Evolutionary conservation across 352 stramenopile genomes (phyloP).

Genomic region (Phytophthora constricta): DNA sequence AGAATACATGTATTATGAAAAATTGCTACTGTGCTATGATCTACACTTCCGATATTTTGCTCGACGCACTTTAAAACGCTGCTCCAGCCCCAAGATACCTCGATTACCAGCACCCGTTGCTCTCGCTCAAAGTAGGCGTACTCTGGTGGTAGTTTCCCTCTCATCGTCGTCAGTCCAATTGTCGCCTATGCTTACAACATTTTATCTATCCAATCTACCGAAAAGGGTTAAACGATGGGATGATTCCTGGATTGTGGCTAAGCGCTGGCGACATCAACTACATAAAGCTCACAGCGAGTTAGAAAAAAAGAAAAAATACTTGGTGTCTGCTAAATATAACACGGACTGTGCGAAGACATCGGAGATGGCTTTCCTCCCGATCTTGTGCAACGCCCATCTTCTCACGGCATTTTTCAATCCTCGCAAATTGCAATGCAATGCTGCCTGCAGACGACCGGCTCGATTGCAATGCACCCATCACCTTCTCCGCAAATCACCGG

Average conservation of each 20-base stretch:
- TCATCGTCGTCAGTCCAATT: not conserved
- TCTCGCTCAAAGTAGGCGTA: no score
- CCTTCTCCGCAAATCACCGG: constrained; percentile 29
- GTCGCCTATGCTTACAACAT: not conserved
- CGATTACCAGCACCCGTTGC: no score
- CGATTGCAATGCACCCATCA: constrained; percentile 32
- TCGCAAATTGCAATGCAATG: not conserved
- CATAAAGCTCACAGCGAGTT: constrained; percentile 16
- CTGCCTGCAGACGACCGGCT: constrained; percentile 24
- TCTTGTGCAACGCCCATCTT: constrained; percentile 20
- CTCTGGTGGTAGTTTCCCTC: not conserved
- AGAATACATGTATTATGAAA: no score
- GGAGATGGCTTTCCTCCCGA: constrained; percentile 1
- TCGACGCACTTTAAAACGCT: no score
- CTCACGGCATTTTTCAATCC: constrained; percentile 18
- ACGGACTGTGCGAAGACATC: not conserved
- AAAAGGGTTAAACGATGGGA: not conserved
- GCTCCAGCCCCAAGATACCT: no score
- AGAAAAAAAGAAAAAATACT: constrained; percentile 9
- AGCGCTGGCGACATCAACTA: constrained; percentile 4
- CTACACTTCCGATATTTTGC: no score
- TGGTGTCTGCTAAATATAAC: no score
- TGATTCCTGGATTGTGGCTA: not conserved
- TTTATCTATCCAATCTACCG: not conserved
- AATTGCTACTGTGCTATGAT: no score